Evolutionary conservation across 2,329 filamentous ascomycete genomes (phyloP).

Genomic region (Ascochyta lentis): DNA sequence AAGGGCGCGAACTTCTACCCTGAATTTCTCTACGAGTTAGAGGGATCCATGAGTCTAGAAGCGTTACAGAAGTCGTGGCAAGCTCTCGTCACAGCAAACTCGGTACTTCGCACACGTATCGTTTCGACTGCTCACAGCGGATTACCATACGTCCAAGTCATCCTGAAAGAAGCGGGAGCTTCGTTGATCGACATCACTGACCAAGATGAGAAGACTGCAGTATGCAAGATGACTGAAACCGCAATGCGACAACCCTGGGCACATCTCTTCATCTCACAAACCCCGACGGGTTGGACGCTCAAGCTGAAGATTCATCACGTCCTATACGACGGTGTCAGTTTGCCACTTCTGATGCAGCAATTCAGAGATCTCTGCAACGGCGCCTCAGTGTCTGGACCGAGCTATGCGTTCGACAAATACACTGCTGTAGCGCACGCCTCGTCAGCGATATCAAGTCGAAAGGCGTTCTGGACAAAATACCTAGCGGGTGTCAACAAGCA

Average conservation of each 20-base stretch:
- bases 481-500: slow-evolving; percentile 35
- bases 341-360: slow-evolving; percentile 67
- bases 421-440: slow-evolving; percentile 35
- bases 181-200: slow-evolving; percentile 41
- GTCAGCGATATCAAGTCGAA: slow-evolving; percentile 30
- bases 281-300: slow-evolving; percentile 43
- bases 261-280: slow-evolving; percentile 46
- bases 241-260: slow-evolving; percentile 40
- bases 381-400: slow-evolving; percentile 16
- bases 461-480: slow-evolving; percentile 61
- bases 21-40: slow-evolving; percentile 68
- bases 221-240: background rate
- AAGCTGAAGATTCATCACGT: slow-evolving; percentile 76
- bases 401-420: slow-evolving; percentile 51
- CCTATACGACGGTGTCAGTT: slow-evolving; percentile 84
- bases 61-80: slow-evolving; percentile 67
- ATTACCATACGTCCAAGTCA: slow-evolving; percentile 68
- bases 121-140: slow-evolving; percentile 56
- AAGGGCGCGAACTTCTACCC: slow-evolving; percentile 74
- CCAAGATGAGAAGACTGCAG: slow-evolving; percentile 17
- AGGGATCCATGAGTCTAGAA: slow-evolving; percentile 46
- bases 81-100: slow-evolving; percentile 59
- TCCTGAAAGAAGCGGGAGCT: slow-evolving; percentile 55
- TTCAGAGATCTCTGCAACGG: slow-evolving; percentile 55
- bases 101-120: slow-evolving; percentile 75